Evolutionary conservation across 2,329 filamentous ascomycete genomes (phyloP).

Genomic region (Colletotrichum brevisporum): DNA sequence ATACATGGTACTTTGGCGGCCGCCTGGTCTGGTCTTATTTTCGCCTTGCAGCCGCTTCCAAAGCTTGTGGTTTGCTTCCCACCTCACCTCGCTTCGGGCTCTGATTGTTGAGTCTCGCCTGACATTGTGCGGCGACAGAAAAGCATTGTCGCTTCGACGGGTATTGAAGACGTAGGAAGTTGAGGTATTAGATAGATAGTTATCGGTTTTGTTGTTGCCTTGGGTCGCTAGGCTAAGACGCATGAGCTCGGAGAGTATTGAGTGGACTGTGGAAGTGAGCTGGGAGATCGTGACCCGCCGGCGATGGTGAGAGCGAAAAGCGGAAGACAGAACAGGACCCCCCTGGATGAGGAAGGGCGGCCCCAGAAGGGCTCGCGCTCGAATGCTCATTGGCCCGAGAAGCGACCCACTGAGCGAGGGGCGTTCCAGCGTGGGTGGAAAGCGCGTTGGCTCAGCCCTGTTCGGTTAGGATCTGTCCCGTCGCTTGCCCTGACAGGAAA

Average conservation of each 20-base stretch:
- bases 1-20: slow-evolving; percentile 1
- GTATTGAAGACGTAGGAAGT: no score
- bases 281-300: slow-evolving; percentile 20
- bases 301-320: not conserved
- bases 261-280: slow-evolving; percentile 3
- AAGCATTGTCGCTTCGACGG: no score
- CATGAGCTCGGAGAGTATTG: slow-evolving; percentile 2
- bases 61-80: slow-evolving; percentile 19
- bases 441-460: slow-evolving; percentile 40
- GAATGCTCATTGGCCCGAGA: slow-evolving; percentile 19
- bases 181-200: no score
- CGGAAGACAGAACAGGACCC: not conserved
- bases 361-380: slow-evolving; percentile 15
- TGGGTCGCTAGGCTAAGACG: not conserved
- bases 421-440: slow-evolving; percentile 4
- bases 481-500: slow-evolving; percentile 5
- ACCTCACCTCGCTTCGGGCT: not conserved
- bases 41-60: slow-evolving; percentile 1
- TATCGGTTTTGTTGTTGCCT: slow-evolving; percentile 6
- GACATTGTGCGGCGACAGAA: slow-evolving; percentile 1
- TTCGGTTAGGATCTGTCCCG: slow-evolving; percentile 23
- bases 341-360: slow-evolving; percentile 27
- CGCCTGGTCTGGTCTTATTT: slow-evolving; percentile 23
- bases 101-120: not conserved
- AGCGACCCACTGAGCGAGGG: slow-evolving; percentile 5